Base-by-base conservation (phyloP, 2,329 filamentous ascomycete species). In the Fusarium sp. region DNA sequence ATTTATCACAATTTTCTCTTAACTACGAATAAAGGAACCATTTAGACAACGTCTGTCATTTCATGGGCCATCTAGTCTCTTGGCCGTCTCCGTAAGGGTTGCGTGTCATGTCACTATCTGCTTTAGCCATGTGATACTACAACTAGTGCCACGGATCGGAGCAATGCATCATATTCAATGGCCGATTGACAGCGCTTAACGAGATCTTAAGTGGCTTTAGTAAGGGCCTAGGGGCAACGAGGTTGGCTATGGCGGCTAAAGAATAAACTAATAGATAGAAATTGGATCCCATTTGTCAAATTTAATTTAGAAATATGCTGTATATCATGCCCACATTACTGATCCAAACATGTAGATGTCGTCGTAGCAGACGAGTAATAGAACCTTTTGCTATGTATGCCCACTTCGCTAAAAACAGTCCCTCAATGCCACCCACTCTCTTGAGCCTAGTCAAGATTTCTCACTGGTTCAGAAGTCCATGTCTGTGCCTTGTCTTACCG, bases 161-260 rank as follows among this genome's bases (percentile, higher is more conserved):
- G 30, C 37, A 32, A 32, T 45, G n/a, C 23, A 44, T 32, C 15
- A 18, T 44, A 33, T 11, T 26, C 27, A 55, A 17, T 23, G 27
- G 38, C n/a, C 38, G 27, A 60, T 38, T 54, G 37, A 32, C 37
- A 26, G 48, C 33, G 42, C 56, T 48, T 62, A 52, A 33, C 49
- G 14, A 37, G 23, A 23, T 26, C 53, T 32, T 8, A 50, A 17
- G n/a, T 59, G 37, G 60, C 15, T 42, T 72, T 67, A 60, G 37
- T 50, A 49, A 40, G 53, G 60, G 32, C 35, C 23, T 54, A 57
- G 20, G 30, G 40, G 20, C 13, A 37, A 37, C 30, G 15, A 45
- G 27, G 23, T 64, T 37, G 44, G 15, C 30, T 23, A 52, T 9
- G 48, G 60, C 56, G 69, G 65, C 41, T 72, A 65, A n/a, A 46